Evolutionary conservation across 2,329 filamentous ascomycete species (phyloP).

Genomic region (Thelonectria olida): DNA sequence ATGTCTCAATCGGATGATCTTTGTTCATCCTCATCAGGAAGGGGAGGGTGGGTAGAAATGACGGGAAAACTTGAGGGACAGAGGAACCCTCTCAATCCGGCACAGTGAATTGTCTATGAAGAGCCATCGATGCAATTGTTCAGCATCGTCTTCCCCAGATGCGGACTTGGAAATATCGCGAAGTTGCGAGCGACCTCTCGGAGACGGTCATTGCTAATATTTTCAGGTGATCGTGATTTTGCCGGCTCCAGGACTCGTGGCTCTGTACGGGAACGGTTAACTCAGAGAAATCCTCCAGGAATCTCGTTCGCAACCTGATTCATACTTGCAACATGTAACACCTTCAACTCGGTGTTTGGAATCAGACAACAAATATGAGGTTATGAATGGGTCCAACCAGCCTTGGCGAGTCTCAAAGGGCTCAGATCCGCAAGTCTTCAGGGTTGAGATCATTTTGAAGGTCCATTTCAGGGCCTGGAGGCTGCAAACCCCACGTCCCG

Average conservation of each 20-base stretch:
- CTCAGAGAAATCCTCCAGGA: background rate
- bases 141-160: too few relatives aligned
- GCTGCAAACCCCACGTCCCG: slow-evolving; percentile 38
- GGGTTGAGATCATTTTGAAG: slow-evolving; percentile 35
- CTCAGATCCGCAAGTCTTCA: slow-evolving; percentile 39
- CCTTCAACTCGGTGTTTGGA: background rate
- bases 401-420: background rate
- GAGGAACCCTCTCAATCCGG: too few relatives aligned
- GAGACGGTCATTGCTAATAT: too few relatives aligned
- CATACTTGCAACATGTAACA: background rate
- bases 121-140: too few relatives aligned
- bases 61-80: background rate
- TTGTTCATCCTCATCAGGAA: background rate
- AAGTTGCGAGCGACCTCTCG: background rate
- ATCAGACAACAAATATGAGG: background rate
- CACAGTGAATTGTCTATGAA: too few relatives aligned
- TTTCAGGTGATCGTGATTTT: background rate
- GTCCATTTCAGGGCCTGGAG: slow-evolving; percentile 30
- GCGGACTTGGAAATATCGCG: too few relatives aligned
- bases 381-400: background rate
- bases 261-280: background rate
- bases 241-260: background rate
- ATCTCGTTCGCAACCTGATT: background rate
- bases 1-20: background rate
- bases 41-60: background rate